phyloP scores from a whole-genome alignment of 768 basidiomycete species.

The Auricularia cornea region DNA sequence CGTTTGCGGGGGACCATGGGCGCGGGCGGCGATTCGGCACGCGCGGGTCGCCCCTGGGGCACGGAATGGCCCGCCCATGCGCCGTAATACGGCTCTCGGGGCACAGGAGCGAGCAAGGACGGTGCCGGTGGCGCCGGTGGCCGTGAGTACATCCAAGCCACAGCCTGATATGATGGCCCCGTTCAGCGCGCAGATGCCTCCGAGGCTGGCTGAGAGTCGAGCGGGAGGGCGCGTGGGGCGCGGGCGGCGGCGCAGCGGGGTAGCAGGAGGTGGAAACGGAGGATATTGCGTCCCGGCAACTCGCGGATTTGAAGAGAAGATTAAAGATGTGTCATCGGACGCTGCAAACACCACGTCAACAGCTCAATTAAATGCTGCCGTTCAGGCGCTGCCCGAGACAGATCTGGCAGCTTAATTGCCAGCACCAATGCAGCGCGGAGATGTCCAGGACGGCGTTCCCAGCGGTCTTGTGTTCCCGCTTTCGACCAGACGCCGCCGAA shows the following conservation, averaged over 20 bases:
- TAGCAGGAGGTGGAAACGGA: neutral
- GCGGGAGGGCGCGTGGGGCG: neutral
- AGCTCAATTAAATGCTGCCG: neutral
- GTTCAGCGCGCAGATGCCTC: neutral
- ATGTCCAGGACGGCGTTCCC: neutral
- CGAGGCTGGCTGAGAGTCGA: neutral
- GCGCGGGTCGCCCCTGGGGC: neutral
- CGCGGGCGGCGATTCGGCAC: neutral
- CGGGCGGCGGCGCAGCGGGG: neutral
- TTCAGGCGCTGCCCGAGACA: neutral
- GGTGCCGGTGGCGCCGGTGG: neutral
- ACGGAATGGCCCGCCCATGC: neutral
- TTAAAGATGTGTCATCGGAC: neutral
- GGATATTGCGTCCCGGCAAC: neutral
- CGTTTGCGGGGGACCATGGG: neutral
- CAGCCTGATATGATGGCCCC: neutral
- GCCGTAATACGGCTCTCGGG: neutral
- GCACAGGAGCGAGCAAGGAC: neutral
- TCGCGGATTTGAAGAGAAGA: neutral
- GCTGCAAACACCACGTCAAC: neutral
- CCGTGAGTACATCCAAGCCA: neutral
- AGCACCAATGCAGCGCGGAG: neutral
- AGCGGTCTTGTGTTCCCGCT: neutral
- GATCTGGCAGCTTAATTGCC: neutral
- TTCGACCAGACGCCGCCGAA: neutral